Evolutionary conservation across 202 grass and related monocot genomes (phyloP), one percentile per base, ranked within the genome.

Genomic region (Sporobolus alterniflorus): DNA sequence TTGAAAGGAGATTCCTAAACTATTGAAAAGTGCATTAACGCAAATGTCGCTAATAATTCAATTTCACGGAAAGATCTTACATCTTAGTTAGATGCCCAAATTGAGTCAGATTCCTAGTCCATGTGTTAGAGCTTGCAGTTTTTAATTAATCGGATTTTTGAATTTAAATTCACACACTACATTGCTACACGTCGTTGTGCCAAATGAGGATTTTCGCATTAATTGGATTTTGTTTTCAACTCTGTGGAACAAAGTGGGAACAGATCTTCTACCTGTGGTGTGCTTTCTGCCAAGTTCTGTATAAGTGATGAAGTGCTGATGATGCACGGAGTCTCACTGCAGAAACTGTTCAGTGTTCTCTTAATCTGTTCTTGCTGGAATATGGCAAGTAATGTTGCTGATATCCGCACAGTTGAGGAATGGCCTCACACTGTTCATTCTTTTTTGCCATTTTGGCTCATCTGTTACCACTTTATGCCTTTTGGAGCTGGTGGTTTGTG

Each of bases 271-370:
- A 78, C 44, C 22, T 51, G 51, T 75, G 15, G 0, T n/a, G 21
- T 79, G 31, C 16, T 85, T 67, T 76, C 39, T 30, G 43, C 80
- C 65, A 85, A 84, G 57, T 83, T 89, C 18, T 24, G 31, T 66
- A 84, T 76, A 81, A 93, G 73, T 41, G 80, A 91, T 67, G 85
- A 92, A 47, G 74, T 91, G 43, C 61, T 89, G 44, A 69, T 72
- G 55, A 64, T 82, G 31, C 77, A 89, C 50, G 74, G 47, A 81
- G 82, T 75, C 33, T 83, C 54, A 42, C 81, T 71, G 20, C 66
- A 41, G 13, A 84, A 90, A n/a, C n/a, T n/a, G n/a, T n/a, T n/a
- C n/a, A 55, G 67, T 96, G n/a, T 69, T 64, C 47, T 68, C 81
- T 81, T 81, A 7, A 66, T 69, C 31, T 25, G 32, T 47, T 74